Evolutionary conservation across 2,329 filamentous ascomycete species (phyloP), one percentile per base, ranked within the genome.

Genomic region (Neopestalotiopsis clavispora): DNA sequence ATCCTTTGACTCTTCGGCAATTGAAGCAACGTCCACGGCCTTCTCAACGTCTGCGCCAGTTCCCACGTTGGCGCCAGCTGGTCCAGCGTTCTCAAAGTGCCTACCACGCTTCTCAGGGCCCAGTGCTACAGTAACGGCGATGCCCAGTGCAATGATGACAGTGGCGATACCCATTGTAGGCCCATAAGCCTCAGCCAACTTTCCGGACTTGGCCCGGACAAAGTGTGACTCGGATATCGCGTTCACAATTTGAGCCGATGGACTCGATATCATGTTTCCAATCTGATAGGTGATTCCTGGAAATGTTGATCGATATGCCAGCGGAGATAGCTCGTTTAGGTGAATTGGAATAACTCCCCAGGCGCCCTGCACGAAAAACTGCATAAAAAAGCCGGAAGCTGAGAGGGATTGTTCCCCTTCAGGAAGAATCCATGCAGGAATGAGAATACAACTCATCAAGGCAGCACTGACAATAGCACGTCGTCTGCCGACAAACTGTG

Each of bases 221-320:
- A 85, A 85, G 42, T 84, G 85, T 59, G 82, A 86, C 75, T 94
- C 91, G 1, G 92, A 85, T 65, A 94, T 85, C 13, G 90, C 91
- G 70, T 94, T 94, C 76, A 94, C 90, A 62, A 95, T 94, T 78
- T 94, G 92, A 0, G 92, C 90, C 0, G 89, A 91, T 0, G 91
- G 91, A 0, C 90, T 91, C 1, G 90, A 91, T 66, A 92, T 90
- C 85, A 93, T 90, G 83, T 93, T 94, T 6, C 91, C 92, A 9
- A 94, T 80, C 82, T 94, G 92, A 79, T 94, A 94, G 0, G 90
- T 90, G 65, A 92, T 86, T 58, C 91, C 92, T 0, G 91, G 89
- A 76, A 94, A 92, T 1, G 87, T 90, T 0, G 91, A 91, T 40
- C 91, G 86, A 85, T 91, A 93, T 0, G 90, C 89, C 0, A 87